Base-by-base conservation (phyloP, 352 stramenopile species). In the Globisporangium spinosum region DNA sequence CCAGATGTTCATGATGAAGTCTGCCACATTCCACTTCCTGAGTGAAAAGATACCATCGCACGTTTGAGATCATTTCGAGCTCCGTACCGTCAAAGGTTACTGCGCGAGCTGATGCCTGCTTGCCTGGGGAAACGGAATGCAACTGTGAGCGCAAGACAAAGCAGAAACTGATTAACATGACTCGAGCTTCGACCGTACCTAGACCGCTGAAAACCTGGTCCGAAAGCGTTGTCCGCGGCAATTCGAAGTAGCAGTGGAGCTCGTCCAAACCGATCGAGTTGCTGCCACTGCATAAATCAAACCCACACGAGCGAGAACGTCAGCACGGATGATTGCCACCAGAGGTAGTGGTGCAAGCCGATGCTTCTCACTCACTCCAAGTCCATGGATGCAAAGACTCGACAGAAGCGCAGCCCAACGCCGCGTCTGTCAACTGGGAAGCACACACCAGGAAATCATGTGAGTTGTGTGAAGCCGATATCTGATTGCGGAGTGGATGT, bases 1-100 rank as follows among this genome's bases (percentile, higher is more conserved):
- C 80, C 80, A 89, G 2, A 84, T 70, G 58, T 87, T 87, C 29
- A 84, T 40, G 13, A 89, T 58, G 59, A 89, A 87, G 70, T 85
- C 78, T 82, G 53, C 17, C 3, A n/a, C 17, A 55, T 20, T 5
- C 29, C 20, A 40, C 13, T 27, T 12, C 20, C 12, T 25, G 17
- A 43, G 45, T 40, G 3, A 15, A 20, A 54, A 54, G 27, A 20
- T 15, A 13, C 12, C 3, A 22, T 20, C 2, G 10, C 25, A 45
- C 12, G 15, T 2, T 27, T 45, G 27, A 62, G 4, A 25, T 34
- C 7, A 29, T 2, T 0, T n/a, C 5, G 20, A 8, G 20, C n/a
- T n/a, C 20, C 27, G 15, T 57, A 76, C 74, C 76, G 58, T 87
- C 79, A 68, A 89, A 89, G 2, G 70, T 72, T 15, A 89, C 70